Evolutionary conservation across 306 rosid species (phyloP), one percentile per base, ranked within the genome.

Genomic region (Oemleria cerasiformis): DNA sequence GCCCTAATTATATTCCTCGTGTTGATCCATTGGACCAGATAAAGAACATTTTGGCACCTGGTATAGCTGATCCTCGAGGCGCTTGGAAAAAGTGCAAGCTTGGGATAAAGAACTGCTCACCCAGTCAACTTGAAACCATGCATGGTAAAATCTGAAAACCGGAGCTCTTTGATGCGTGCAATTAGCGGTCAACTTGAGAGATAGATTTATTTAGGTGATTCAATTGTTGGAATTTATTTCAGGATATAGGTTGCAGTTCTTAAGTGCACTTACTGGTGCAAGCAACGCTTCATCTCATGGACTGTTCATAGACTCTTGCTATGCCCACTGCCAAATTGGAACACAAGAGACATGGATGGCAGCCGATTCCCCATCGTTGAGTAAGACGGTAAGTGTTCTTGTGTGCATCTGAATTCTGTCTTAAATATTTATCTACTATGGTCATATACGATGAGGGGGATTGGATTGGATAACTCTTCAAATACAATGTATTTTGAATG

Each of bases 301-400:
- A 71, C 20, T 89, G 83, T 94, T 91, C 47, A 82, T 91, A 61
- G 96, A 91, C 78, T 82, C 96, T 61, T 94, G 99, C 84, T 91
- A 91, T 72, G 87, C 96, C 2, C 99, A 94, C 73, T 91, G 99
- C 82, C 99, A 94, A 87, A 91, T 91, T 14, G 96, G 86, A 86
- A 70, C 42, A 87, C 99, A 94, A 78, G 99, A 88, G 73, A 82
- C 92, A 50, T 94, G 99, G 99, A 59, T 88, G 43, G 78, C 85
- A 76, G 75, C 56, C 6, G 87, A 89, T 77, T 91, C 99, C 58
- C 99, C 99, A 4, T 2, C 62, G 64, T 76, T 94, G 23, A 68
- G 16, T 73, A 84, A 79, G 42, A 89, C 72, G 73, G 99, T 94
- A 91, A 77, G 20, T 14, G 53, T 53, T 38, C 69, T 42, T 70